Percentiles rank a stretch among this genome's conserved stretches.
Conservation (phyloP, 176 grass and related monocot genomes). For the Lolium rigidum region DNA sequence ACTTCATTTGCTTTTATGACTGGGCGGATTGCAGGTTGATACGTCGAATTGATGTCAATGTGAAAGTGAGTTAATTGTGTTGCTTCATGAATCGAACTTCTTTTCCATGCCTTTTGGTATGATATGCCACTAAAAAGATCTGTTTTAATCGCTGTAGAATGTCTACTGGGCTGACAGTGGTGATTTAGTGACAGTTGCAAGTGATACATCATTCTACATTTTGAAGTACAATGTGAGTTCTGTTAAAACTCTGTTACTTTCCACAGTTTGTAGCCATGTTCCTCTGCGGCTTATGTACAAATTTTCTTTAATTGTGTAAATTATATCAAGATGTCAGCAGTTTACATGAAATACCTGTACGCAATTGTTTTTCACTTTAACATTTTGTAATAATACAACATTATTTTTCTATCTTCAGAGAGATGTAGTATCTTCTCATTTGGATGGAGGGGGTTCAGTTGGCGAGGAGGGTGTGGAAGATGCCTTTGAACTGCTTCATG, state of each 20-base stretch:
- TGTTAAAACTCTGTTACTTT: constrained; percentile 14
- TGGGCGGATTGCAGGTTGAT: constrained; percentile 93
- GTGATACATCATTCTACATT: constrained; percentile 95
- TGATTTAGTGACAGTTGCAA: constrained; percentile 93
- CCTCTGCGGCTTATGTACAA: constrained; percentile 20
- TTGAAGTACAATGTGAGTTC: constrained; percentile 96
- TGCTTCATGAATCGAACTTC: not conserved
- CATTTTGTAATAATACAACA: constrained; percentile 37
- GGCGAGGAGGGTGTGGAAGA: constrained; percentile 97
- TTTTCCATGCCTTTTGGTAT: constrained; percentile 31
- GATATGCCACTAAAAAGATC: not conserved
- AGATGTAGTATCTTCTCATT: constrained; percentile 86
- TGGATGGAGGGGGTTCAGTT: constrained; percentile 79
- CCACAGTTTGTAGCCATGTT: constrained; percentile 28
- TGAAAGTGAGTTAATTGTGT: constrained; percentile 56
- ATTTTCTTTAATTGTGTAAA: not conserved
- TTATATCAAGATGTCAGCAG: constrained; percentile 1
- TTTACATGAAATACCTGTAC: not conserved
- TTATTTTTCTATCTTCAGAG: constrained; percentile 57
- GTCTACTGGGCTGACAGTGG: constrained; percentile 98
- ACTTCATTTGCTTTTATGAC: constrained; percentile 97
- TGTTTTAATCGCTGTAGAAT: constrained; percentile 62
- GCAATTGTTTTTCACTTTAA: not conserved
- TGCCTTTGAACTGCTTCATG: constrained; percentile 98
- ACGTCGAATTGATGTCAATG: constrained; percentile 97